A percentile compares a stretch with the other conserved stretches of the same genome.
phyloP scores from a whole-genome alignment of 176 grass and related monocot species.

The Rhynchospora pubera region DNA sequence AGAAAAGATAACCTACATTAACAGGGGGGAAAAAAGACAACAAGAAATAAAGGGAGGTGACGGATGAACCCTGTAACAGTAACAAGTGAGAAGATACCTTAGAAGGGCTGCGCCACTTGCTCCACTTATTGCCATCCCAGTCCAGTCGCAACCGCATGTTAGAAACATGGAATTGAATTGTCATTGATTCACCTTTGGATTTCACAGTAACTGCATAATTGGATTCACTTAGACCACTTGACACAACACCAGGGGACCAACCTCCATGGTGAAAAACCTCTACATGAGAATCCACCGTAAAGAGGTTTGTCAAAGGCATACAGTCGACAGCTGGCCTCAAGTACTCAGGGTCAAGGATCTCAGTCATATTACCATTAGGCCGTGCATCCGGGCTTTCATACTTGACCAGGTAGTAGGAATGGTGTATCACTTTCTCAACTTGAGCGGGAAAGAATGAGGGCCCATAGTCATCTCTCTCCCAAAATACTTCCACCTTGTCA shows the following conservation, averaged over 20 bases:
- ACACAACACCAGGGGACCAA: constrained; percentile 25
- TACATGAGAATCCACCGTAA: constrained; percentile 18
- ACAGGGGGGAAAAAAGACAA: not conserved
- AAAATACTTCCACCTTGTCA: constrained; percentile 25
- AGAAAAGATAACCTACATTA: not conserved
- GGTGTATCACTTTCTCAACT: constrained; percentile 13
- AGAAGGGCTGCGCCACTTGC: not conserved
- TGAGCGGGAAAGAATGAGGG: constrained; percentile 24
- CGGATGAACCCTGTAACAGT: not conserved
- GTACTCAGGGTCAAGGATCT: constrained; percentile 25
- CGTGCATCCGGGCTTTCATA: constrained; percentile 7
- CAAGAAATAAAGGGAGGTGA: not conserved
- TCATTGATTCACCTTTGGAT: not conserved
- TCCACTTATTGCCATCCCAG: constrained; percentile 26
- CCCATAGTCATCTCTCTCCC: constrained; percentile 11
- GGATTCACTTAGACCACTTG: not conserved
- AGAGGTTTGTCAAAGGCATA: not conserved
- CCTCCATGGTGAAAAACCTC: constrained; percentile 18
- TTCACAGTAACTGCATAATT: constrained; percentile 3
- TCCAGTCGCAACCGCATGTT: not conserved
- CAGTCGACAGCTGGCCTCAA: not conserved
- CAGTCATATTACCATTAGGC: not conserved
- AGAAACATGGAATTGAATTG: constrained; percentile 5
- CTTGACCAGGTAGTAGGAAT: constrained; percentile 6
- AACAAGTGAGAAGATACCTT: not conserved